Evolutionary conservation across 2,329 filamentous ascomycete genomes (phyloP).

Genomic region (Fusarium xylarioides): DNA sequence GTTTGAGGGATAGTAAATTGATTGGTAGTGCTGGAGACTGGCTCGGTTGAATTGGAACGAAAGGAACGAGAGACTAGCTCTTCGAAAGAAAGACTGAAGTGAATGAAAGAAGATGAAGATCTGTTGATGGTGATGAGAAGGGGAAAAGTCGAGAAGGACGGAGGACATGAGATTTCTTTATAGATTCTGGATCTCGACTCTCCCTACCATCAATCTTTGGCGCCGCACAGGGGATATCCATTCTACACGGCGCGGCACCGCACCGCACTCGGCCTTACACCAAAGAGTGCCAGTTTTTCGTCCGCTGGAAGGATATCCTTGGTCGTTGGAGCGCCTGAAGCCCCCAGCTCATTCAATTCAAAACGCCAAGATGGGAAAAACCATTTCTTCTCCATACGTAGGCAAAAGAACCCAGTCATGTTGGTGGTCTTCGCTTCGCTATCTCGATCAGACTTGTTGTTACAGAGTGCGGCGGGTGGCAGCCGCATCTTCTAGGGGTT

Average conservation of each 20-base stretch:
- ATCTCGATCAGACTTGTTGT: background rate
- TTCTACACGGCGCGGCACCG: background rate
- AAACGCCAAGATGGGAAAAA: constrained; percentile 7
- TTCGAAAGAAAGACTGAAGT: constrained; percentile 30
- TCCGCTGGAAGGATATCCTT: background rate
- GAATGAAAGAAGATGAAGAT: constrained; percentile 30
- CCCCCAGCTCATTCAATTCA: background rate
- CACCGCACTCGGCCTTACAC: background rate
- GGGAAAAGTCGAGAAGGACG: background rate
- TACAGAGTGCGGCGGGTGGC: constrained; percentile 11
- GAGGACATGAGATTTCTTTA: constrained; percentile 9
- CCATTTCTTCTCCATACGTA: background rate
- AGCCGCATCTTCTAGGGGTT: background rate
- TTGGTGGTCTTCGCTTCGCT: background rate
- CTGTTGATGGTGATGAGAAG: constrained; percentile 11
- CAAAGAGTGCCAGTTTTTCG: constrained; percentile 1
- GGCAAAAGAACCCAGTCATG: background rate
- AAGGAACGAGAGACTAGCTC: constrained; percentile 29
- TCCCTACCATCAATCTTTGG: background rate
- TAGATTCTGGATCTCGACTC: constrained; percentile 6
- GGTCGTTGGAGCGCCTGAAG: background rate
- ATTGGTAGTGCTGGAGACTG: constrained; percentile 26
- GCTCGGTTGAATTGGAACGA: constrained; percentile 24
- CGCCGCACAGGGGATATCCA: background rate
- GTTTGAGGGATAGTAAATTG: constrained; percentile 7